Base-by-base conservation (phyloP, 1,139 yeast species). In the Hansenula lynferdii region DNA sequence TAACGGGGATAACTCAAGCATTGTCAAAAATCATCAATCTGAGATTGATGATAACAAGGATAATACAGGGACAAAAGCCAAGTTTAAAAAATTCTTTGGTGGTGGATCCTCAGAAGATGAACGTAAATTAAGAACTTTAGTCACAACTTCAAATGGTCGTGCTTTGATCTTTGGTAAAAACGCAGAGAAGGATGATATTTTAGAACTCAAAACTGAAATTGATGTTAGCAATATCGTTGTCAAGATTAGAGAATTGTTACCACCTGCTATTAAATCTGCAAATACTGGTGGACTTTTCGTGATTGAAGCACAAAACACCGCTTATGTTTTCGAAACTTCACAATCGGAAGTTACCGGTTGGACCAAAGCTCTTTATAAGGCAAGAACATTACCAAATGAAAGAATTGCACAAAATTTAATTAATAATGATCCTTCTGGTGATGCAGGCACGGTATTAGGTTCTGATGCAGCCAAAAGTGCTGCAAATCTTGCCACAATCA, bases 281-380 rank as follows among this genome's bases (percentile, higher is more conserved):
- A 59, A 66, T 4, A 61, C 70, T 0, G 79, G 78, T 0, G 46
- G 50, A 3, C 28, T 72, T 8, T 79, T 79, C 64, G 81, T 79
- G 0, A 69, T 80, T 26, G 67, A 68, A 41, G 74, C 82, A 0
- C 55, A 56, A 27, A 59, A 56, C 7, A 62, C 72, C 3, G 67
- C 82, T 0, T 68, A 74, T 45, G 66, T 70, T 3, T 75, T 76
- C 58, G 84, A 79, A 50, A 80, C 72, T n/a, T 79, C 75, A 34
- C 74, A 70, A 44, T 61, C 54, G 33, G 82, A 76, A 31, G 66
- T 78, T 0, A 61, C 66, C 24, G 56, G 62, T 15, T 80, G 85
- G 85, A 77, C 85, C 0, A 74, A 70, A 36, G 56, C 72, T 0
- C 60, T 80, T 32, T 75, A 76, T 5, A 71, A 64, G 43, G 57